A percentile compares a stretch with the other conserved stretches of the same genome.
phyloP scores from a whole-genome alignment of 1,139 yeast genomes.

The Torulaspora pretoriensis region DNA sequence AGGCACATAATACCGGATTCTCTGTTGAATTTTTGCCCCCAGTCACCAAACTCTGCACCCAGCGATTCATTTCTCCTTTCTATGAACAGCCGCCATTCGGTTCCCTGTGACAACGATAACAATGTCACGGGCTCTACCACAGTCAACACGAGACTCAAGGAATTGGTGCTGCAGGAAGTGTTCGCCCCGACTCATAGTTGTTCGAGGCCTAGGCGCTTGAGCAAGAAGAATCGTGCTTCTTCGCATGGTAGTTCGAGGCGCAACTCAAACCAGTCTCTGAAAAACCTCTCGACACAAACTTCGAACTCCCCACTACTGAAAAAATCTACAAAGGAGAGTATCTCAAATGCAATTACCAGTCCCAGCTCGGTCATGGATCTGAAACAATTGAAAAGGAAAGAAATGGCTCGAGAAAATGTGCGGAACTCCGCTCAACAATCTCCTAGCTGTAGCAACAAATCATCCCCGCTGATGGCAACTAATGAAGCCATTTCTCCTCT shows the following conservation, averaged over 20 bases:
- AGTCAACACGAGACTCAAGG: constrained; percentile 61
- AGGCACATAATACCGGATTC: constrained; percentile 84
- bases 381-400: constrained; percentile 30
- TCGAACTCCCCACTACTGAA: constrained; percentile 25
- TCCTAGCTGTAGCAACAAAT: constrained; percentile 4
- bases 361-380: constrained; percentile 34
- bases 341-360: constrained; percentile 28
- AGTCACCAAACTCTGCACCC: constrained; percentile 49
- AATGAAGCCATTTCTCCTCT: constrained; percentile 13
- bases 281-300: constrained; percentile 13
- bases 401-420: constrained; percentile 20
- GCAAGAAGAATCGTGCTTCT: constrained; percentile 14
- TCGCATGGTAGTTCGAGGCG: constrained; percentile 22
- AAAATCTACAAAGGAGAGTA: constrained; percentile 24
- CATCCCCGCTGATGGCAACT: constrained; percentile 7
- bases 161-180: constrained; percentile 63
- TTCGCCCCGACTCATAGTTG: constrained; percentile 47
- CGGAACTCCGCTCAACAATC: constrained; percentile 5
- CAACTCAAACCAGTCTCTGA: constrained; percentile 26
- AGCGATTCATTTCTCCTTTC: constrained; percentile 29
- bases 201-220: constrained; percentile 11
- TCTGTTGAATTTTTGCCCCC: constrained; percentile 55
- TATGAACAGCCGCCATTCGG: constrained; percentile 3
- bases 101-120: constrained; percentile 4
- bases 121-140: constrained; percentile 52